Conservation (phyloP, 2,329 filamentous ascomycete species). For the Cylindrodendrum hubeiense region DNA sequence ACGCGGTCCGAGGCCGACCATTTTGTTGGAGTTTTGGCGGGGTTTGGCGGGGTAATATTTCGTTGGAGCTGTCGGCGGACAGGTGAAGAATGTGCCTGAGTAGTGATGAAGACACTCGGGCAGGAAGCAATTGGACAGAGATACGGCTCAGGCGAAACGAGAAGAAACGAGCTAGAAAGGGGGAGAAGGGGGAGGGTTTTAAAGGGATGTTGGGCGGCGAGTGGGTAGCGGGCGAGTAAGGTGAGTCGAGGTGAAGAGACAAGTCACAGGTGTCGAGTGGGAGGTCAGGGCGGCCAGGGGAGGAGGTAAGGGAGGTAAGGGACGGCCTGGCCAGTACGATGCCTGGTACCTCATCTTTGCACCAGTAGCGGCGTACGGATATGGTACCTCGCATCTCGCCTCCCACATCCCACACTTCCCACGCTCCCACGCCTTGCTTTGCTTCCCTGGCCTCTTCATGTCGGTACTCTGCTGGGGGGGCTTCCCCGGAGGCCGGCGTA, state of each 20-base stretch:
- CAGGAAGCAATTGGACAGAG: conserved; percentile 4
- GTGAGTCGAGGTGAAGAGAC: conserved; percentile 35
- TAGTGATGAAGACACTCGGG: conserved; percentile 2
- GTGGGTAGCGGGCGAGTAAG: conserved; percentile 31
- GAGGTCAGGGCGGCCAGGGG: conserved; percentile 31
- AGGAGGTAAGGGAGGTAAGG: conserved; percentile 22
- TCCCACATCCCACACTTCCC: conserved; percentile 13
- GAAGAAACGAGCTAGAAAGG: not conserved
- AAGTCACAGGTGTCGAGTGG: conserved; percentile 34
- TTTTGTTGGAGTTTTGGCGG: conserved; percentile 53
- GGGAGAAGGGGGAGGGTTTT: conserved; percentile 38
- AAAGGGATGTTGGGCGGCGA: conserved; percentile 43
- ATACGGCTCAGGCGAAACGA: not conserved
- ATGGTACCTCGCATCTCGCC: conserved; percentile 24
- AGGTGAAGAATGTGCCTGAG: not conserved
- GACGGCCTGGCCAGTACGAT: conserved; percentile 16
- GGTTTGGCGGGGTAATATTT: conserved; percentile 53
- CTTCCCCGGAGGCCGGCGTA: conserved; percentile 11
- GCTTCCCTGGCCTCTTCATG: conserved; percentile 10
- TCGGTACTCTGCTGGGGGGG: conserved; percentile 16
- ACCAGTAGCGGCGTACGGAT: conserved; percentile 1
- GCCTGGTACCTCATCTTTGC: conserved; percentile 32
- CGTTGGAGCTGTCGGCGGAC: conserved; percentile 25
- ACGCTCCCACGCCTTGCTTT: conserved; percentile 9
- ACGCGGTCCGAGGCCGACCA: conserved; percentile 65